These are phyloP conservation scores for Diaporthe ampelina DNA, from an alignment of 2,329 filamentous ascomycete genomes.

Conservation along the genomic window DNA sequence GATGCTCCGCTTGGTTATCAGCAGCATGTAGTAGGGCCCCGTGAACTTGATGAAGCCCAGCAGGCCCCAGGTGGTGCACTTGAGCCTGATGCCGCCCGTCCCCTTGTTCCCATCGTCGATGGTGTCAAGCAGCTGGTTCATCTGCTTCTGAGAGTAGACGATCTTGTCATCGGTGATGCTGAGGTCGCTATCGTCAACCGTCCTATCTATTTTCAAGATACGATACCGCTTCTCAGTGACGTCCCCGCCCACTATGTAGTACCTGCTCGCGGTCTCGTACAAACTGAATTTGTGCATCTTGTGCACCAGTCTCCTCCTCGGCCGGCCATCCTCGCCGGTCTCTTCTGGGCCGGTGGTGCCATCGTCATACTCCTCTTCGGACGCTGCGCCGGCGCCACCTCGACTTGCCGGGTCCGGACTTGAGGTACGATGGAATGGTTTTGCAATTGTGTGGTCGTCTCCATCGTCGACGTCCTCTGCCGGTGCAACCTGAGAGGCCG, in stretches of 20 bases:
- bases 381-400: conserved; percentile 41
- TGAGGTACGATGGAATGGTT: conserved; percentile 68
- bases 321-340: conserved; percentile 49
- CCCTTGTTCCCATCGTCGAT: conserved; percentile 96
- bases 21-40: conserved; percentile 94
- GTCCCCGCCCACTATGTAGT: conserved; percentile 95
- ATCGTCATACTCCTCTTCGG: conserved; percentile 46
- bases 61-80: conserved; percentile 92
- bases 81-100: conserved; percentile 89
- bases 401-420: conserved; percentile 62
- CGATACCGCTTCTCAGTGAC: conserved; percentile 90
- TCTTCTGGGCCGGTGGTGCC: conserved; percentile 47
- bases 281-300: conserved; percentile 98
- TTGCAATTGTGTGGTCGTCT: conserved; percentile 70
- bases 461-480: conserved; percentile 65
- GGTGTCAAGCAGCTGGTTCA: conserved; percentile 91
- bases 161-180: conserved; percentile 94
- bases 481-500: conserved; percentile 32
- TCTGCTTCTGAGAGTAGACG: conserved; percentile 91
- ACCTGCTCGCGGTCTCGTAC: conserved; percentile 93
- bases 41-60: conserved; percentile 97
- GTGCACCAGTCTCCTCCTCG: conserved; percentile 58
- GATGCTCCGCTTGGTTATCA: conserved; percentile 96
- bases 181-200: conserved; percentile 82
- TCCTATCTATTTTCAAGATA: conserved; percentile 95